Evolutionary conservation across 192 early-diverging fungal genomes (phyloP).

Genomic region (Phlyctochytrium arcticum): DNA sequence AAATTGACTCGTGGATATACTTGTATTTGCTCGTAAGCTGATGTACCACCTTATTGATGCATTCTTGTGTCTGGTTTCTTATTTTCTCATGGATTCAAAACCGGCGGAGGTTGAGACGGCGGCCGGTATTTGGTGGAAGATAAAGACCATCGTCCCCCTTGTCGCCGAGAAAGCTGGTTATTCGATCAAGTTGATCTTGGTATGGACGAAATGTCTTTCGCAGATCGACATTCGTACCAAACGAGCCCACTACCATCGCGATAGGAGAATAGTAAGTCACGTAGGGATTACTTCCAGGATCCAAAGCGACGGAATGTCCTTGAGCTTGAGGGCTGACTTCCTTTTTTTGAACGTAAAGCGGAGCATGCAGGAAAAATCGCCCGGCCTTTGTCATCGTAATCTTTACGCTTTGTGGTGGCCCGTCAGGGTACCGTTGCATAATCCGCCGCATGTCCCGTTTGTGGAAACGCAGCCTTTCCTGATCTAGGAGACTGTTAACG

Average conservation of each 20-base stretch:
- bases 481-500: background rate
- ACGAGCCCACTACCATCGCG: conserved; percentile 3
- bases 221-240: conserved; percentile 1
- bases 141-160: conserved; percentile 5
- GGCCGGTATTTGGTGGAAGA: background rate
- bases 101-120: background rate
- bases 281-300: conserved; percentile 4
- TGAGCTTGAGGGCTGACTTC: background rate
- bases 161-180: background rate
- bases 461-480: background rate
- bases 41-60: background rate
- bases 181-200: background rate
- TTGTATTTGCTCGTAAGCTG: background rate
- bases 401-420: conserved; percentile 8
- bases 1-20: conserved; percentile 1
- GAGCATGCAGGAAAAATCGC: conserved; percentile 14
- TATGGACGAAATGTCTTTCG: background rate
- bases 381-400: conserved; percentile 13
- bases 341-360: conserved; percentile 6
- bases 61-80: background rate
- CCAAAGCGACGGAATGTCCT: background rate
- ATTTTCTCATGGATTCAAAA: conserved; percentile 4
- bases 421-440: background rate
- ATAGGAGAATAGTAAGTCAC: conserved; percentile 8
- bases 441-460: background rate